Evolutionary conservation across 495 filamentous ascomycete species (phyloP).

Genomic region (Podospora conica): DNA sequence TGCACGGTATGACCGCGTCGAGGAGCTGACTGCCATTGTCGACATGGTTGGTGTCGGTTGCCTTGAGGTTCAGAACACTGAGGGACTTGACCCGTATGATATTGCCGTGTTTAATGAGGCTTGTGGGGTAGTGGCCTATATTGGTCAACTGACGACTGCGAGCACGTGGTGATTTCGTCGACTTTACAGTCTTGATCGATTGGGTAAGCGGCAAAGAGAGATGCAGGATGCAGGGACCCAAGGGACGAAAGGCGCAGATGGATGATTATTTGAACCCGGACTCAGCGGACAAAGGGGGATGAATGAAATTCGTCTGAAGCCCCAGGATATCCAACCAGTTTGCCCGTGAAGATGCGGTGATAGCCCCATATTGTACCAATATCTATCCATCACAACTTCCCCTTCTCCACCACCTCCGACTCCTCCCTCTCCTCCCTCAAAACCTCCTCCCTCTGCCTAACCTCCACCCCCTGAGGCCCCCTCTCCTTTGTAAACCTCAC

Average conservation of each 20-base stretch:
- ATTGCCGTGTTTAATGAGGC: not conserved
- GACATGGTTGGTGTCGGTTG: not conserved
- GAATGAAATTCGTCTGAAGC: not conserved
- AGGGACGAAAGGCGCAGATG: not conserved
- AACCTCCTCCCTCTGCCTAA: conserved; percentile 21
- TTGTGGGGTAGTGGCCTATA: not conserved
- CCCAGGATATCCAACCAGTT: not conserved
- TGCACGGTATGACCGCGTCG: not conserved
- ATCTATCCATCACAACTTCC: conserved; percentile 8
- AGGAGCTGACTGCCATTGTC: not conserved
- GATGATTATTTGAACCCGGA: not conserved
- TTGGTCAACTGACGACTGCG: too few relatives aligned
- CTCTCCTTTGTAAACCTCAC: conserved; percentile 54
- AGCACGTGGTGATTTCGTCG: too few relatives aligned
- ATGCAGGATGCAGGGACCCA: not conserved
- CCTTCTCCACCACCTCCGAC: not conserved
- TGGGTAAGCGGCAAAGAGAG: not conserved
- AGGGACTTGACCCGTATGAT: not conserved
- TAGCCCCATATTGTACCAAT: not conserved
- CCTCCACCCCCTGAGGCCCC: conserved; percentile 30
- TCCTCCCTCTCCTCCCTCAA: conserved; percentile 14
- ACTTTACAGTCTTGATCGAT: not conserved
- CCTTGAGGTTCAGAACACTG: not conserved
- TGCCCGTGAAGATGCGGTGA: not conserved
- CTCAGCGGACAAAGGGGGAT: not conserved